phyloP scores from a whole-genome alignment of 768 basidiomycete genomes.

The Rhizopogon vesiculosus region DNA sequence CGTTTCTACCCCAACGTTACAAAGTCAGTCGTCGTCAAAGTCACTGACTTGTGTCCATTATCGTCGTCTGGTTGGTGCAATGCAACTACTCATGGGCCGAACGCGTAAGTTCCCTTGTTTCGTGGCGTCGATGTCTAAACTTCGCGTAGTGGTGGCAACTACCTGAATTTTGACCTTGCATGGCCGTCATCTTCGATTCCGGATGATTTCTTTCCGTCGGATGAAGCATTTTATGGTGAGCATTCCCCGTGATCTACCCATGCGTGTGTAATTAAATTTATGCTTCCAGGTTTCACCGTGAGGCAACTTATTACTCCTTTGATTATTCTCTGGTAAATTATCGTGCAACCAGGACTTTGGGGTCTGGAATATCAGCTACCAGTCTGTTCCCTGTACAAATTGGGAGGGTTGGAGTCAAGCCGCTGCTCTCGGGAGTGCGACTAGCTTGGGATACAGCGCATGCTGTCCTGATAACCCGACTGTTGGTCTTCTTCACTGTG shows the following conservation, averaged over 20 bases:
- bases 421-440: conserved; percentile 65
- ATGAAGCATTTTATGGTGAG: conserved; percentile 60
- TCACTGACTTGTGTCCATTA: conserved; percentile 77
- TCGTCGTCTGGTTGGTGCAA: conserved; percentile 65
- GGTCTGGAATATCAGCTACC: conserved; percentile 79
- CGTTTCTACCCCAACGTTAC: conserved; percentile 61
- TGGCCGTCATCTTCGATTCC: conserved; percentile 72
- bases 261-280: conserved; percentile 19
- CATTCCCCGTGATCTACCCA: neutral
- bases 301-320: conserved; percentile 6
- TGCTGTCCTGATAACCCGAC: conserved; percentile 74
- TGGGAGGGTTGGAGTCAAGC: conserved; percentile 62
- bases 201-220: conserved; percentile 68
- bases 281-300: conserved; percentile 33
- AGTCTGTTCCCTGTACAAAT: conserved; percentile 55
- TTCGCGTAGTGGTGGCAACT: conserved; percentile 51
- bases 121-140: neutral
- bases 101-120: conserved; percentile 44
- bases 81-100: conserved; percentile 55
- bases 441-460: conserved; percentile 48
- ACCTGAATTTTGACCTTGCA: conserved; percentile 80
- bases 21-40: conserved; percentile 67
- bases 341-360: conserved; percentile 63
- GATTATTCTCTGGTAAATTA: neutral
- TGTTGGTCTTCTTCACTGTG: conserved; percentile 28